These are phyloP conservation scores for Entelexis paramagnoliae DNA, from an alignment of 1,139 yeast species.

Conservation along the genomic window DNA sequence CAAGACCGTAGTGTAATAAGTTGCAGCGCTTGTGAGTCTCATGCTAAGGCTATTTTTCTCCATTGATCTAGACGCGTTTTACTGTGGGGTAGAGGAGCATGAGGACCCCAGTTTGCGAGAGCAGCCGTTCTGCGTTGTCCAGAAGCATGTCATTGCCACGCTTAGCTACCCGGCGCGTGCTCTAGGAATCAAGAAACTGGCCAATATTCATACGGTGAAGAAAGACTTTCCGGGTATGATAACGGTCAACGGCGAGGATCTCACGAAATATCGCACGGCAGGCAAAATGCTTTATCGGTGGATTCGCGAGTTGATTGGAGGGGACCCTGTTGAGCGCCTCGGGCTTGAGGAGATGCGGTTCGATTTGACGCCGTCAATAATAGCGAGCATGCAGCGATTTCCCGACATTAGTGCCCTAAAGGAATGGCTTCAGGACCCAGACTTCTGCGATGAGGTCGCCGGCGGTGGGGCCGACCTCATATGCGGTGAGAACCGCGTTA, in stretches of 20 bases:
- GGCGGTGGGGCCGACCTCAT: constrained; percentile 8
- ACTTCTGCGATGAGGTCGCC: constrained; percentile 23
- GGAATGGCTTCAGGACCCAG: constrained; percentile 5
- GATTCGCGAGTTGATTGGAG: constrained; percentile 25
- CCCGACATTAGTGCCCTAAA: constrained; percentile 15
- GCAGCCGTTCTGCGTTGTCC: constrained; percentile 32
- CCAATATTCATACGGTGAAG: constrained; percentile 25
- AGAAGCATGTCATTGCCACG: constrained; percentile 32
- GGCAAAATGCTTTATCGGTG: constrained; percentile 30
- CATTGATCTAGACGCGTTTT: constrained; percentile 33
- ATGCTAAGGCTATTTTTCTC: constrained; percentile 23
- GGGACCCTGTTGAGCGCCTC: constrained; percentile 30
- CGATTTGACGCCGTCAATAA: constrained; percentile 28
- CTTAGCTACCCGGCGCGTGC: constrained; percentile 32
- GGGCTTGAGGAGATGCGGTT: constrained; percentile 34
- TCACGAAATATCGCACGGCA: constrained; percentile 30
- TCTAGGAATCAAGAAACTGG: constrained; percentile 31
- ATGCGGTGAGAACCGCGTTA: constrained; percentile 12
- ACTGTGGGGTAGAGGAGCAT: constrained; percentile 33
- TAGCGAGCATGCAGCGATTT: constrained; percentile 21
- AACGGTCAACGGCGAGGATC: constrained; percentile 33
- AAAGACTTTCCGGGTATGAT: constrained; percentile 27
- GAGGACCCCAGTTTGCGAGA: constrained; percentile 27
- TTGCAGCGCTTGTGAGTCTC: not conserved
- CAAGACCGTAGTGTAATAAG: no score